phyloP scores from a whole-genome alignment of 495 filamentous ascomycete species.

The Melanomma pulvis-pyrius region DNA sequence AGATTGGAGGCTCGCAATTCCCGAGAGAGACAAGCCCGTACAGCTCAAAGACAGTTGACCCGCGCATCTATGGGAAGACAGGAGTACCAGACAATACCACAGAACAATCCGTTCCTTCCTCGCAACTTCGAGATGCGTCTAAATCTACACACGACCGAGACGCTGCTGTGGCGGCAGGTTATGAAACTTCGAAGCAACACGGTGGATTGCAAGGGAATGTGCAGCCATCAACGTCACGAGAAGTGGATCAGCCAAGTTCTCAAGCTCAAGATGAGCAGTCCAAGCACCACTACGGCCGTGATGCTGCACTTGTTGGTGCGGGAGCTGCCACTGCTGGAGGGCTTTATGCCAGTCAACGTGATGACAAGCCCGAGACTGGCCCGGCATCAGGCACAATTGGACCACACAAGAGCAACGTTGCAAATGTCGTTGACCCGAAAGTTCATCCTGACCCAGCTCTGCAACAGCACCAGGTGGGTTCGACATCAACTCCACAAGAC shows the following conservation, averaged over 20 bases:
- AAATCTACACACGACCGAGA: constrained; percentile 39
- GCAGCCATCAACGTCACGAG: neutral
- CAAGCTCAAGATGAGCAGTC: neutral
- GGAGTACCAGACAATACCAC: neutral
- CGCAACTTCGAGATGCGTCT: neutral
- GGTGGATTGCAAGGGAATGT: neutral
- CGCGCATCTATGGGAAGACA: constrained; percentile 15
- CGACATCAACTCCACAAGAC: constrained; percentile 7
- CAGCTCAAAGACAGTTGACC: constrained; percentile 22
- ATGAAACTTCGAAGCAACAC: neutral
- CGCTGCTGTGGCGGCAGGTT: constrained; percentile 17
- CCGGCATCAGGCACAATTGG: constrained; percentile 27
- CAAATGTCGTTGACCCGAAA: constrained; percentile 27
- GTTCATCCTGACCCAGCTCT: constrained; percentile 27
- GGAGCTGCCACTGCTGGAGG: constrained; percentile 32
- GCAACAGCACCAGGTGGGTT: constrained; percentile 21
- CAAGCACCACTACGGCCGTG: constrained; percentile 40
- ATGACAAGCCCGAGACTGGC: constrained; percentile 12
- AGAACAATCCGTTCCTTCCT: neutral
- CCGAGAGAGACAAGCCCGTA: constrained; percentile 13
- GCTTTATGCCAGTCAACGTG: constrained; percentile 20
- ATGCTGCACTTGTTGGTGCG: constrained; percentile 24
- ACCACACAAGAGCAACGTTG: constrained; percentile 28
- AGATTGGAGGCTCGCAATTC: neutral
- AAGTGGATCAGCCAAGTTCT: neutral